Base-by-base conservation (phyloP, 78 protist genomes). In the Isochrysis galbana region DNA sequence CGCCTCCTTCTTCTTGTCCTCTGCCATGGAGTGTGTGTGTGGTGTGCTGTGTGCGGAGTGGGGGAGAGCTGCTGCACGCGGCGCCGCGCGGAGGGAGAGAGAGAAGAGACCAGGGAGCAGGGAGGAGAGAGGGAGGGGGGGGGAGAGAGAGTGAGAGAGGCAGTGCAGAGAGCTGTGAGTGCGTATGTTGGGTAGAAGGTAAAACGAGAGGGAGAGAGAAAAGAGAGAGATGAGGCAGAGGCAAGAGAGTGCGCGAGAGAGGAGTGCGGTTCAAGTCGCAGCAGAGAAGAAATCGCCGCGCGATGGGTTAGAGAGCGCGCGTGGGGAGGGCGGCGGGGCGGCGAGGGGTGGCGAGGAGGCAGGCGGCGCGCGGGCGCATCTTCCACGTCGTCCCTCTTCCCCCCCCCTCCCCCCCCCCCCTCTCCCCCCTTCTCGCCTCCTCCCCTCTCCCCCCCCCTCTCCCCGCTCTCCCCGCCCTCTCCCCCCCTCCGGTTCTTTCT, bases 51-150 rank as follows among this genome's bases (percentile, higher is more conserved):
- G n/a, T n/a, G n/a, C n/a, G n/a, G n/a, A n/a, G n/a, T n/a, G n/a
- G n/a, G n/a, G n/a, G n/a, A n/a, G n/a, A n/a, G n/a, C n/a, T n/a
- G n/a, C n/a, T n/a, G n/a, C n/a, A n/a, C n/a, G n/a, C n/a, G n/a
- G n/a, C n/a, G n/a, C n/a, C n/a, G n/a, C n/a, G n/a, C n/a, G n/a
- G 67, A 54, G 77, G 77, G 77, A 23, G 77, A 69, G 77, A 69
- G 26, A n/a, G 77, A 69, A 19, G 77, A 23, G 21, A n/a, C 11
- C 38, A 69, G 26, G 77, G 77, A 69, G 29, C 10, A n/a, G 77
- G 77, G 29, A n/a, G 26, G 26, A 23, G 77, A 69, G 29, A 69
- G 77, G 21, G 77, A 19, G 77, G 29, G 26, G 21, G 77, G 26
- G 26, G 29, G 77, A n/a, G 77, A 69, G 77, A 69, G 26, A 23